phyloP scores from a whole-genome alignment of 805 yeast genomes.

The Cyberlindnera mycetangii region DNA sequence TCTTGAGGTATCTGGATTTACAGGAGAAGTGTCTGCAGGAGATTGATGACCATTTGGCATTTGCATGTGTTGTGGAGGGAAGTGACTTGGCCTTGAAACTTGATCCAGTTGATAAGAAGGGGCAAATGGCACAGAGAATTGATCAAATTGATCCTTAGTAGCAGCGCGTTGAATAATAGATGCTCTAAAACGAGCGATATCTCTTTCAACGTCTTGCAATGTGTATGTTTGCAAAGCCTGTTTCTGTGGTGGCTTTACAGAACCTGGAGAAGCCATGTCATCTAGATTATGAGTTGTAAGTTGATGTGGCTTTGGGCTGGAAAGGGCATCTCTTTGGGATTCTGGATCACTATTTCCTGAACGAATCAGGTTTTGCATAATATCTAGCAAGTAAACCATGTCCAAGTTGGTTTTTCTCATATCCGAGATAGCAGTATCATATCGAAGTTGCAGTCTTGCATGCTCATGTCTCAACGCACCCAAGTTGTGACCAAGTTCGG shows the following conservation, averaged over 20 bases:
- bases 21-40: slow-evolving; percentile 12
- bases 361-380: slow-evolving; percentile 33
- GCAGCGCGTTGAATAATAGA: slow-evolving; percentile 29
- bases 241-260: slow-evolving; percentile 6
- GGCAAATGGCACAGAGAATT: slow-evolving; percentile 23
- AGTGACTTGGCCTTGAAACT: slow-evolving; percentile 6
- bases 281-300: slow-evolving; percentile 12
- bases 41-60: slow-evolving; percentile 9
- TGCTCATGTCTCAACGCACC: slow-evolving; percentile 41
- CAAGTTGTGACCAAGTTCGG: slow-evolving; percentile 39
- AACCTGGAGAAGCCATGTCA: slow-evolving; percentile 23
- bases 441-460: slow-evolving; percentile 39
- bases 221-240: slow-evolving; percentile 6
- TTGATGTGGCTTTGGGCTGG: slow-evolving; percentile 5
- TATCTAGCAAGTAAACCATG: slow-evolving; percentile 48
- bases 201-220: slow-evolving; percentile 22
- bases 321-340: neutral
- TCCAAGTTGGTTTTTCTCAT: slow-evolving; percentile 50
- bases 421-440: slow-evolving; percentile 48
- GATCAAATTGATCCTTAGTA: slow-evolving; percentile 24
- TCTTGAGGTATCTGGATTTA: slow-evolving; percentile 3
- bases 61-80: slow-evolving; percentile 10
- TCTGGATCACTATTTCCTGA: slow-evolving; percentile 1
- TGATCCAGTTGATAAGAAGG: slow-evolving; percentile 26
- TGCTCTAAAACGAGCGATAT: slow-evolving; percentile 25